Evolutionary conservation across 768 basidiomycete genomes (phyloP).

Genomic region (Russula compacta): DNA sequence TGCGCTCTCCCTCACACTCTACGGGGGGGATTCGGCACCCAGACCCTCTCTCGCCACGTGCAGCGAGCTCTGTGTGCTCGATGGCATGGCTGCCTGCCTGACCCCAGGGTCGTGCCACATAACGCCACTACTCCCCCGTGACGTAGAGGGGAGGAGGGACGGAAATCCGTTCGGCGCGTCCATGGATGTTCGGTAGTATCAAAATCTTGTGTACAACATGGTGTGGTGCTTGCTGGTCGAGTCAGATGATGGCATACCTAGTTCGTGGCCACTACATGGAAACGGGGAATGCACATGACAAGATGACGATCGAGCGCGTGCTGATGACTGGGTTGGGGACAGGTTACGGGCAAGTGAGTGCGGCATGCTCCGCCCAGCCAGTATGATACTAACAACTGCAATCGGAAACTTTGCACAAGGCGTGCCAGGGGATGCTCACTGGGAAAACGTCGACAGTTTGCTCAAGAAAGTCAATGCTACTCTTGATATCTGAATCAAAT

Average conservation of each 20-base stretch:
- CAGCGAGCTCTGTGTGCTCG: constrained; percentile 1
- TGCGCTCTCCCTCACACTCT: constrained; percentile 9
- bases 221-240: constrained; percentile 27
- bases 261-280: background rate
- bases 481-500: background rate
- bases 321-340: constrained; percentile 21
- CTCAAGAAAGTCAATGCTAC: constrained; percentile 8
- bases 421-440: background rate
- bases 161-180: constrained; percentile 18
- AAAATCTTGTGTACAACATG: constrained; percentile 29
- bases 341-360: constrained; percentile 9
- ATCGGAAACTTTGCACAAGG: constrained; percentile 8
- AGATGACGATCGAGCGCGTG: constrained; percentile 7
- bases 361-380: constrained; percentile 5
- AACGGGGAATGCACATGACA: background rate
- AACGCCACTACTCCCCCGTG: background rate
- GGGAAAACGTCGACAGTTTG: background rate
- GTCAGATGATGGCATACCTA: constrained; percentile 24
- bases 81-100: constrained; percentile 3
- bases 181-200: constrained; percentile 25
- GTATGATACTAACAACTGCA: constrained; percentile 13
- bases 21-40: background rate
- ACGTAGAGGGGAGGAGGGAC: background rate
- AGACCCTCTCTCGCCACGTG: constrained; percentile 5
- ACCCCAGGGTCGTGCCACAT: constrained; percentile 14